phyloP scores from a whole-genome alignment of 192 early-diverging fungal species.

The Coemansia sp. region DNA sequence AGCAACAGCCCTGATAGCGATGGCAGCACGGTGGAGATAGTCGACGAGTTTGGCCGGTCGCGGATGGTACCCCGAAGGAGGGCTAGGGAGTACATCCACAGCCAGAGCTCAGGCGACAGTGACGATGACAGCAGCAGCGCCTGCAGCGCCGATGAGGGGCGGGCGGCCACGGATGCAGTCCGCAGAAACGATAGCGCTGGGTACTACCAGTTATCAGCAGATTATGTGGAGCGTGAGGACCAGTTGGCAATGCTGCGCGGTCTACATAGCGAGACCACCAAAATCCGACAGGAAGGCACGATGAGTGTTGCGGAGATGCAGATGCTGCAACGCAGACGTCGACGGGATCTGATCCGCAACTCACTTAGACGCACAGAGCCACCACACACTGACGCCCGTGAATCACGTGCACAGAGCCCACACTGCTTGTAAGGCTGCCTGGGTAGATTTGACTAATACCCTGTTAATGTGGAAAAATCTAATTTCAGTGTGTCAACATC shows the following conservation, averaged over 20 bases:
- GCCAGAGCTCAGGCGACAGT: background rate
- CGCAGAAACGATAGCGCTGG: conserved; percentile 16
- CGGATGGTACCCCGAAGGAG: conserved; percentile 27
- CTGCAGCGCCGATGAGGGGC: background rate
- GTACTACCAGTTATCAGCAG: conserved; percentile 26
- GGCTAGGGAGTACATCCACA: conserved; percentile 7
- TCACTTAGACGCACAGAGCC: background rate
- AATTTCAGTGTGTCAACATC: background rate
- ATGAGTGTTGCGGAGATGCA: conserved; percentile 20
- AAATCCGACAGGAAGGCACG: conserved; percentile 11
- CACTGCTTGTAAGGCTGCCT: background rate
- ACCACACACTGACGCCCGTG: background rate
- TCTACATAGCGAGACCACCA: conserved; percentile 23
- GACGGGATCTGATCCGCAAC: conserved; percentile 2
- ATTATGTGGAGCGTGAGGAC: conserved; percentile 18
- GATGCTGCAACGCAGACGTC: conserved; percentile 11
- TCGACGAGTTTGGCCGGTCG: conserved; percentile 51
- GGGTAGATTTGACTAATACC: background rate
- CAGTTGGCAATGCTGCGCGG: conserved; percentile 21
- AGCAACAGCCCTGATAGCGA: conserved; percentile 1
- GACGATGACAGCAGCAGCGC: conserved; percentile 7
- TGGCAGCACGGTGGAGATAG: conserved; percentile 30
- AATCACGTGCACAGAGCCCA: conserved; percentile 2
- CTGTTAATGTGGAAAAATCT: background rate
- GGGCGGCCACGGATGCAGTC: background rate